Conservation (phyloP, 1,284 basidiomycete species). For the Anthracocystis walkeri region DNA sequence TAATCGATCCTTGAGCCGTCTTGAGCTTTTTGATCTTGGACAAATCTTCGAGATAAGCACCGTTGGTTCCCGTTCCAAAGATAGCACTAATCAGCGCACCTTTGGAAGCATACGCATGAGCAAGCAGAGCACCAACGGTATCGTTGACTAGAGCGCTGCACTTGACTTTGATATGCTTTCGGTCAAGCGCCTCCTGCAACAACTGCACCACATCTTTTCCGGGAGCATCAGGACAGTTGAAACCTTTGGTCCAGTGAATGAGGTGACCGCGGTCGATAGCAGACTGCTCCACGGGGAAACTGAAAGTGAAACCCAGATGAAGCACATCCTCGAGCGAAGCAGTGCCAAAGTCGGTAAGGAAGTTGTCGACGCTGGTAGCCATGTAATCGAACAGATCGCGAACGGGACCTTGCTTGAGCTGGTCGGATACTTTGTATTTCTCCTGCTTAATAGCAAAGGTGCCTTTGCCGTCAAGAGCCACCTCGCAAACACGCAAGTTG, state of each 20-base stretch:
- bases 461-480: conserved; percentile 86
- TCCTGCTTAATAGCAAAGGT: conserved; percentile 80
- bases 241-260: conserved; percentile 70
- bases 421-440: conserved; percentile 66
- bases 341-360: conserved; percentile 80
- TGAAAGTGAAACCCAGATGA: conserved; percentile 81
- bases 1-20: conserved; percentile 30
- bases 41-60: conserved; percentile 91
- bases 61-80: conserved; percentile 98
- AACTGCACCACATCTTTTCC: conserved; percentile 92
- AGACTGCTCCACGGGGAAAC: conserved; percentile 89
- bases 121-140: conserved; percentile 89
- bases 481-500: conserved; percentile 84
- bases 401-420: conserved; percentile 62
- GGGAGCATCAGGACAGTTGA: conserved; percentile 74
- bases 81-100: conserved; percentile 85
- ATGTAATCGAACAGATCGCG: conserved; percentile 78
- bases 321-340: conserved; percentile 63
- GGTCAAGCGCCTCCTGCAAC: conserved; percentile 91
- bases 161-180: conserved; percentile 91
- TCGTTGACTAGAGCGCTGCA: conserved; percentile 97
- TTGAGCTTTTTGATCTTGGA: conserved; percentile 81
- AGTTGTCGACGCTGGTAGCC: conserved; percentile 92
- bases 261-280: conserved; percentile 89
- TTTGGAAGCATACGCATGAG: conserved; percentile 89